A percentile compares a stretch with the other conserved stretches of the same genome.
phyloP scores from a whole-genome alignment of 306 rosid species.

The Cucumis melo region DNA sequence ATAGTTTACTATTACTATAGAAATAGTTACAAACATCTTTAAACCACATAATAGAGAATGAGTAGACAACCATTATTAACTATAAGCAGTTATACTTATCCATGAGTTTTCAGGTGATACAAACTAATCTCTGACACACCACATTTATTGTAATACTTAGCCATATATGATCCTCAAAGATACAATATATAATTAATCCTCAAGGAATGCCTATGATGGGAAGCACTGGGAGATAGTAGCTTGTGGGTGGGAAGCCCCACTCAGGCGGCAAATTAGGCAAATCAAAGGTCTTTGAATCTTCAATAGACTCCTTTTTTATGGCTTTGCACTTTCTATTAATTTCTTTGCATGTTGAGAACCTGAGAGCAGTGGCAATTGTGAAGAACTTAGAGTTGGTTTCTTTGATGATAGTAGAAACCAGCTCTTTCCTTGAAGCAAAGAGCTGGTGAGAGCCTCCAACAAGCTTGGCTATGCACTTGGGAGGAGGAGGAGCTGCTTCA shows the following conservation, averaged over 20 bases:
- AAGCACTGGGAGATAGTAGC: constrained; percentile 52
- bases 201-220: constrained; percentile 91
- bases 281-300: constrained; percentile 41
- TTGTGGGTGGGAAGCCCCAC: constrained; percentile 80
- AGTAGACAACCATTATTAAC: too few relatives aligned
- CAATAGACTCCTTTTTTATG: not conserved
- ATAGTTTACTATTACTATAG: too few relatives aligned
- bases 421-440: not conserved
- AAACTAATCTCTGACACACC: too few relatives aligned
- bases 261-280: constrained; percentile 57
- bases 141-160: too few relatives aligned
- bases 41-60: too few relatives aligned
- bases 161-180: too few relatives aligned
- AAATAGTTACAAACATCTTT: too few relatives aligned
- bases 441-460: not conserved
- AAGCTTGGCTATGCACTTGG: not conserved
- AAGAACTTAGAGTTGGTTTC: not conserved
- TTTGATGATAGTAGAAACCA: not conserved
- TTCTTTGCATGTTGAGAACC: not conserved
- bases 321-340: not conserved
- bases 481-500: not conserved
- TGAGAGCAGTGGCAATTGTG: not conserved
- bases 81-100: too few relatives aligned
- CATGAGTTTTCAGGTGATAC: too few relatives aligned
- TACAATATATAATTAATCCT: not conserved